Percentiles rank a stretch among this genome's conserved stretches.
Conservation (phyloP, 331 rosid species). For the Acacia pycnantha region DNA sequence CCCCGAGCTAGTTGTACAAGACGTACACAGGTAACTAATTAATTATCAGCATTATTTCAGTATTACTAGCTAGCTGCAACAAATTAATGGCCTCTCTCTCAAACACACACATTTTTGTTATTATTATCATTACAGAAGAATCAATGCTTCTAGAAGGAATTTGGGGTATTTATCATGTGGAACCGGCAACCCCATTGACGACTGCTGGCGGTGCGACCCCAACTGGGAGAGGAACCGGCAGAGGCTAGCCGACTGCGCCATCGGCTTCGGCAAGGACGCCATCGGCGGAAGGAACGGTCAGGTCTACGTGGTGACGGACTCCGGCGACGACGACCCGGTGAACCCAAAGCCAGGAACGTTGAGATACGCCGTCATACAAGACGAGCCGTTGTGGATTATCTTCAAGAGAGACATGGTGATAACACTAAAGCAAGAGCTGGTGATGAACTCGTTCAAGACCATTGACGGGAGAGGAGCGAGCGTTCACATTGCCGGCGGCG, state of each 20-base stretch:
- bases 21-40: constrained; percentile 63
- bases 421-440: constrained; percentile 51
- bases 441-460: constrained; percentile 82
- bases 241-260: constrained; percentile 82
- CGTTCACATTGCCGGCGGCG: constrained; percentile 72
- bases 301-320: constrained; percentile 60
- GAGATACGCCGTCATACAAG: constrained; percentile 67
- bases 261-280: constrained; percentile 84
- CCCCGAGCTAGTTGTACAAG: constrained; percentile 69
- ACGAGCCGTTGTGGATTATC: constrained; percentile 79
- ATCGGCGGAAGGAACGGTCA: constrained; percentile 73
- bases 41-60: background rate
- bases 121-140: constrained; percentile 45
- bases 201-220: constrained; percentile 82
- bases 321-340: constrained; percentile 60
- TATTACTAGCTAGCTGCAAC: background rate
- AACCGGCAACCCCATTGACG: constrained; percentile 88
- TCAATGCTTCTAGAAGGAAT: constrained; percentile 73
- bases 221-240: constrained; percentile 80
- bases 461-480: constrained; percentile 84
- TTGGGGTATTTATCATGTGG: constrained; percentile 69
- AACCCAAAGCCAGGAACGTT: constrained; percentile 73
- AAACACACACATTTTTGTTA: background rate
- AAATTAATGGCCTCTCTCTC: background rate
- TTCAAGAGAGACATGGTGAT: constrained; percentile 86